A percentile compares a stretch with the other conserved stretches of the same genome.
Evolutionary conservation across 176 grass and related monocot species (phyloP).

Genomic region (Bothriochloa decipiens): DNA sequence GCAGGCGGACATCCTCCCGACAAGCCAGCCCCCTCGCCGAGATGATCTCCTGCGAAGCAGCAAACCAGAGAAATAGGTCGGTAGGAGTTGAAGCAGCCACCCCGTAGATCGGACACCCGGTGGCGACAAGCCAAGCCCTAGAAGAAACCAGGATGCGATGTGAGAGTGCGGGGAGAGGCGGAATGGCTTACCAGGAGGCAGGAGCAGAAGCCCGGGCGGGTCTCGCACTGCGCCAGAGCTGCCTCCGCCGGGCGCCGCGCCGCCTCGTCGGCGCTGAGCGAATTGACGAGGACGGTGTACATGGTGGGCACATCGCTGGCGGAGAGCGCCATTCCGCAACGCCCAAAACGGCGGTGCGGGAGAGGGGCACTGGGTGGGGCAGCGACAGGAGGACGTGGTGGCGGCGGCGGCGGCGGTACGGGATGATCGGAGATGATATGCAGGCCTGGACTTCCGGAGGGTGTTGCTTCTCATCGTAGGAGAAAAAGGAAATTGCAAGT

Average conservation of each 20-base stretch:
- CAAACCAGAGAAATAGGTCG: constrained; percentile 27
- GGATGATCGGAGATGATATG: constrained; percentile 44
- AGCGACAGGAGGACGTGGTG: background rate
- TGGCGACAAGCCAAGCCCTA: constrained; percentile 36
- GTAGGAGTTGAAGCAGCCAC: background rate
- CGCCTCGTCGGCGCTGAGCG: constrained; percentile 77
- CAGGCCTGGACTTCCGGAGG: background rate
- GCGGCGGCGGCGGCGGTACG: constrained; percentile 27
- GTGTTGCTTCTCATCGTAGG: background rate
- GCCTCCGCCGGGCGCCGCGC: constrained; percentile 76
- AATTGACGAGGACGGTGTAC: constrained; percentile 87
- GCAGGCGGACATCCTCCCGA: constrained; percentile 82
- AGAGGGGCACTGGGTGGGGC: background rate
- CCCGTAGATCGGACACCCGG: background rate
- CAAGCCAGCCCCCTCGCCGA: constrained; percentile 72
- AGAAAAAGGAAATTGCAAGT: background rate
- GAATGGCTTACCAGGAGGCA: constrained; percentile 83
- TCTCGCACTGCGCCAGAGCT: constrained; percentile 83
- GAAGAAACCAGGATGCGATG: constrained; percentile 15
- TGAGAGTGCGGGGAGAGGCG: background rate
- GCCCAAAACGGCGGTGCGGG: background rate
- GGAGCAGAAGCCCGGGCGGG: constrained; percentile 87
- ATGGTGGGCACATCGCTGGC: constrained; percentile 77
- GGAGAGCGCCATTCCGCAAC: constrained; percentile 73
- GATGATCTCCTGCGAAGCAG: constrained; percentile 79